phyloP scores from a whole-genome alignment of 805 yeast species.

The Pichia manshurica region DNA sequence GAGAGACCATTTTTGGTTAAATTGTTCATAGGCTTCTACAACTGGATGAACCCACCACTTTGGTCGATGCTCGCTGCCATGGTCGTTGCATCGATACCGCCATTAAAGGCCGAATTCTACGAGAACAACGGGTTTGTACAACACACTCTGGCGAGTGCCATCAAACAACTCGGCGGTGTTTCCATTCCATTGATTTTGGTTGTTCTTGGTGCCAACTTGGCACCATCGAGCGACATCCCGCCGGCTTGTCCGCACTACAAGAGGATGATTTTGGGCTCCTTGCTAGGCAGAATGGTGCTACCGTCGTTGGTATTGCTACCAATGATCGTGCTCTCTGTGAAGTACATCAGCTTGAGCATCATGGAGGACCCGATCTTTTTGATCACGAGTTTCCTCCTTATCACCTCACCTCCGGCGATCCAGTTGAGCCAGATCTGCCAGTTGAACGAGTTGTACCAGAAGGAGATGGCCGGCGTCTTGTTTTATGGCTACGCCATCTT shows the following conservation, averaged over 20 bases:
- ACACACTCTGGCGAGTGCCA: constrained; percentile 59
- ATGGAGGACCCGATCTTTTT: constrained; percentile 77
- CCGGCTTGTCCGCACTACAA: constrained; percentile 57
- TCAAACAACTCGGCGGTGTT: constrained; percentile 63
- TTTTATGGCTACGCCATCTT: constrained; percentile 78
- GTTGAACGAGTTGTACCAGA: constrained; percentile 66
- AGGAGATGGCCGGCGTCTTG: constrained; percentile 76
- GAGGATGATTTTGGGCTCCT: constrained; percentile 62
- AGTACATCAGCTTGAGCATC: constrained; percentile 58
- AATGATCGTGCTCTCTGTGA: constrained; percentile 56
- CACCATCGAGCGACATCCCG: constrained; percentile 63
- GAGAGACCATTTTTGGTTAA: constrained; percentile 2
- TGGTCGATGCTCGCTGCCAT: constrained; percentile 70
- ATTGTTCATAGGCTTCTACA: constrained; percentile 12
- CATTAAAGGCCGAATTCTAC: constrained; percentile 51
- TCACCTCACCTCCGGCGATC: constrained; percentile 79
- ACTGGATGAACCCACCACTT: constrained; percentile 71
- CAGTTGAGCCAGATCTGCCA: constrained; percentile 79
- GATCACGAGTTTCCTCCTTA: constrained; percentile 67
- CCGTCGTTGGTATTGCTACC: constrained; percentile 69
- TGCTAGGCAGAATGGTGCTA: constrained; percentile 70
- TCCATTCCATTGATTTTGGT: constrained; percentile 73
- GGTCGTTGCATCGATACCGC: constrained; percentile 61
- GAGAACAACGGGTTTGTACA: constrained; percentile 55
- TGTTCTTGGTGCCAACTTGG: constrained; percentile 72